Percentiles rank a stretch among this genome's conserved stretches.
Conservation (phyloP, 2,329 filamentous ascomycete genomes). For the Hypoxylon sp. region DNA sequence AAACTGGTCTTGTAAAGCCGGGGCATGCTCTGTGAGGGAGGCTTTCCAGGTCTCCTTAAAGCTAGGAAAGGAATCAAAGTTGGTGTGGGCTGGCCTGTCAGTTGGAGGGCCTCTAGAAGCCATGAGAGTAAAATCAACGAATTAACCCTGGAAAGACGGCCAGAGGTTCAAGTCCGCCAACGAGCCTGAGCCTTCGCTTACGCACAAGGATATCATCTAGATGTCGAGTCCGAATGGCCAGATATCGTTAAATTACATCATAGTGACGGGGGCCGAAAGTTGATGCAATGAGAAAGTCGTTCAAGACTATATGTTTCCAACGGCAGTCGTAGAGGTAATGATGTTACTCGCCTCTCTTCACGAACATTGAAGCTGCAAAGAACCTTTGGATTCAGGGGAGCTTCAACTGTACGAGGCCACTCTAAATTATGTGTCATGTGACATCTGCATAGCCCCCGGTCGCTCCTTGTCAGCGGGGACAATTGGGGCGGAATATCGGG, state of each 20-base stretch:
- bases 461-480: neutral
- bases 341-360: neutral
- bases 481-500: no score
- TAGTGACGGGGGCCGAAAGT: neutral
- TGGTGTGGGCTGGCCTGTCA: neutral
- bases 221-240: neutral
- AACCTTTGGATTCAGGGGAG: neutral
- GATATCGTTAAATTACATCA: neutral
- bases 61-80: conserved; percentile 16
- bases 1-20: conserved; percentile 54
- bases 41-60: conserved; percentile 48
- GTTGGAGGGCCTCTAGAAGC: neutral
- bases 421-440: conserved; percentile 11
- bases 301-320: neutral
- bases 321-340: neutral
- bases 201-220: neutral
- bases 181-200: neutral
- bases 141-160: neutral
- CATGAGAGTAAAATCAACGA: neutral
- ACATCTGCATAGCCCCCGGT: neutral
- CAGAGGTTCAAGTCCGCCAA: neutral
- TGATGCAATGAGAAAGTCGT: neutral
- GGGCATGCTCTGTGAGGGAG: conserved; percentile 25
- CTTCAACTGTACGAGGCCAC: neutral
- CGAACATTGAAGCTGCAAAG: neutral